These are phyloP conservation scores for Venturia oleaginea DNA, from an alignment of 2,329 filamentous ascomycete species.

Conservation along the genomic window DNA sequence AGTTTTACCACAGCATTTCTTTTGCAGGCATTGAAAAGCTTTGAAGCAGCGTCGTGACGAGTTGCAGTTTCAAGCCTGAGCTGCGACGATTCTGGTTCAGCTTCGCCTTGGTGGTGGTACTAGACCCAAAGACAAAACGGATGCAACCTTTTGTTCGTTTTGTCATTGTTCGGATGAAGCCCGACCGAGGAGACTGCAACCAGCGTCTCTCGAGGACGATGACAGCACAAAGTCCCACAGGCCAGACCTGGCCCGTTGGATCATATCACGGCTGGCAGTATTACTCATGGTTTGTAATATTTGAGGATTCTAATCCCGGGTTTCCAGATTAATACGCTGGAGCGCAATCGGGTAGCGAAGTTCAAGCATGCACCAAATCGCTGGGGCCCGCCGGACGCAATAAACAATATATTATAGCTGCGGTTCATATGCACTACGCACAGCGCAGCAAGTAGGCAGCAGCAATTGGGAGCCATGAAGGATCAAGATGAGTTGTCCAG, in stretches of 20 bases:
- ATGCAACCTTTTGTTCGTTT: not conserved
- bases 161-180: not conserved
- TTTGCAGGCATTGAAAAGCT: not conserved
- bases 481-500: not conserved
- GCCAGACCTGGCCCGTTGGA: not conserved
- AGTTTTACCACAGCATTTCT: not conserved
- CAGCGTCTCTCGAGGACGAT: not conserved
- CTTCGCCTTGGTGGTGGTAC: not conserved
- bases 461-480: not conserved
- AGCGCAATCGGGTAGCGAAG: not conserved
- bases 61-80: constrained; percentile 3
- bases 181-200: not conserved
- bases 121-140: not conserved
- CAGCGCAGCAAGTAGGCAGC: not conserved
- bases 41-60: not conserved
- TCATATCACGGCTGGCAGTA: constrained; percentile 68
- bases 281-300: constrained; percentile 56
- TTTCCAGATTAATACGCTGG: not conserved
- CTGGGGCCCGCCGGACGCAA: not conserved
- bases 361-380: not conserved
- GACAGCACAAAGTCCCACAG: constrained; percentile 1
- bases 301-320: not conserved
- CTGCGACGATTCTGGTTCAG: not conserved
- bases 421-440: not conserved
- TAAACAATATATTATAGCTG: not conserved